Evolutionary conservation across 2,329 filamentous ascomycete genomes (phyloP).

Genomic region (Fusarium mangiferae): DNA sequence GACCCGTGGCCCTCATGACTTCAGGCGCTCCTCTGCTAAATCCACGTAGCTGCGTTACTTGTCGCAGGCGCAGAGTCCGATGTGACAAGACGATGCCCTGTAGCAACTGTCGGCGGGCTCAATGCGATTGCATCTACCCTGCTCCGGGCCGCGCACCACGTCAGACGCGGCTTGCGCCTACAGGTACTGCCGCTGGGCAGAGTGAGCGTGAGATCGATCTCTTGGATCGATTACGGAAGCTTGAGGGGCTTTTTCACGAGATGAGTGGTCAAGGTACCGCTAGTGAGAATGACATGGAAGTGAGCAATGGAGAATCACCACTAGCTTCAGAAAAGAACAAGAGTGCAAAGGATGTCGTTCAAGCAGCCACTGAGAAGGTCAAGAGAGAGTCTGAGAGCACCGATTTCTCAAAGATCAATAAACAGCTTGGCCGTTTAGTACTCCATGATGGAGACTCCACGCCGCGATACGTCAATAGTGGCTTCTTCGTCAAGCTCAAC

Average conservation of each 20-base stretch:
- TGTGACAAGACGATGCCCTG: slow-evolving; percentile 82
- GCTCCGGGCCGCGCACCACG: slow-evolving; percentile 77
- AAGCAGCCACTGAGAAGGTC: slow-evolving; percentile 24
- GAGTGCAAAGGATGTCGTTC: slow-evolving; percentile 11
- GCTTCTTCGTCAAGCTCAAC: slow-evolving; percentile 78
- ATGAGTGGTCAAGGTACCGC: slow-evolving; percentile 63
- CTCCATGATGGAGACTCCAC: slow-evolving; percentile 74
- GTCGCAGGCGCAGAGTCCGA: slow-evolving; percentile 71
- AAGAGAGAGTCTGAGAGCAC: slow-evolving; percentile 44
- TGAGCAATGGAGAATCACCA: not conserved
- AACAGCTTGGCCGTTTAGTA: slow-evolving; percentile 67
- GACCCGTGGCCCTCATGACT: slow-evolving; percentile 35
- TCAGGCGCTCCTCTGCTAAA: slow-evolving; percentile 50
- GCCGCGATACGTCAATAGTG: slow-evolving; percentile 78
- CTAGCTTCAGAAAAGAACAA: not conserved
- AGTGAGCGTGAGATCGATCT: slow-evolving; percentile 73
- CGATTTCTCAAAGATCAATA: slow-evolving; percentile 55
- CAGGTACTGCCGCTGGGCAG: slow-evolving; percentile 54
- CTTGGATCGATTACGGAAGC: slow-evolving; percentile 73
- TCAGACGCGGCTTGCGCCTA: slow-evolving; percentile 63
- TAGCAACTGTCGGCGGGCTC: slow-evolving; percentile 58
- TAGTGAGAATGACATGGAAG: not conserved
- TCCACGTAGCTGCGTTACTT: slow-evolving; percentile 60
- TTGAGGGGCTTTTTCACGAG: slow-evolving; percentile 79
- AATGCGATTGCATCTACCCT: slow-evolving; percentile 78